Base-by-base conservation (phyloP, 345 rosid species). In the Triadica sebifera region DNA sequence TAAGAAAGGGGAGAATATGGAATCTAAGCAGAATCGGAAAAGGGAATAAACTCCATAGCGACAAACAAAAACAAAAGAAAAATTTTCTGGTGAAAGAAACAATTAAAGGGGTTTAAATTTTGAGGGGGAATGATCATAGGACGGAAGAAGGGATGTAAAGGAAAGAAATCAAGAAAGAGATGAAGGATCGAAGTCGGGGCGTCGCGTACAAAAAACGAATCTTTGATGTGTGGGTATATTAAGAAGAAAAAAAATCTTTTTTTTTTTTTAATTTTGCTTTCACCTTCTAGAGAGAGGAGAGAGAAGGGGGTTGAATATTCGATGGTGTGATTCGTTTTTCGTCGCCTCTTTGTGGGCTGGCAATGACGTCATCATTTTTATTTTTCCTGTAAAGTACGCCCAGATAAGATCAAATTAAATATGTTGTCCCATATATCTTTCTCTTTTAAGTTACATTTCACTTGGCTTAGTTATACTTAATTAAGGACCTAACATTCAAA, bases 171-270 rank as follows among this genome's bases (percentile, higher is more conserved):
- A 61, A 4, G 12, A 19, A 43, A 47, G 60, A n/a, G 47, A 60
- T 22, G 61, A 10, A 58, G 56, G 19, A 57, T 69, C 90, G 70
- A 80, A 74, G 93, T 87, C 97, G 92, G 84, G 82, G 79, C 93
- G 96, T 90, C 97, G 97, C 97, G 78, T 90, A n/a, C 86, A 80
- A 68, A 50, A 73, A 75, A 79, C 80, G 92, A 89, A 89, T 89
- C 90, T 89, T 87, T 66, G 74, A 61, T 75, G 78, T 20, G 64
- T 43, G 59, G 25, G 53, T 29, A 29, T 29, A 29, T 1, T 29
- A 29, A 29, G 34, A 29, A 29, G n/a, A n/a, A n/a, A n/a, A n/a
- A n/a, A n/a, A n/a, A n/a, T n/a, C n/a, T n/a, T n/a, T n/a, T n/a
- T n/a, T n/a, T n/a, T n/a, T n/a, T 45, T 11, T n/a, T 9, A n/a